Base-by-base conservation (phyloP, 2,329 filamentous ascomycete genomes). In the Trichophyton benhamiae region DNA sequence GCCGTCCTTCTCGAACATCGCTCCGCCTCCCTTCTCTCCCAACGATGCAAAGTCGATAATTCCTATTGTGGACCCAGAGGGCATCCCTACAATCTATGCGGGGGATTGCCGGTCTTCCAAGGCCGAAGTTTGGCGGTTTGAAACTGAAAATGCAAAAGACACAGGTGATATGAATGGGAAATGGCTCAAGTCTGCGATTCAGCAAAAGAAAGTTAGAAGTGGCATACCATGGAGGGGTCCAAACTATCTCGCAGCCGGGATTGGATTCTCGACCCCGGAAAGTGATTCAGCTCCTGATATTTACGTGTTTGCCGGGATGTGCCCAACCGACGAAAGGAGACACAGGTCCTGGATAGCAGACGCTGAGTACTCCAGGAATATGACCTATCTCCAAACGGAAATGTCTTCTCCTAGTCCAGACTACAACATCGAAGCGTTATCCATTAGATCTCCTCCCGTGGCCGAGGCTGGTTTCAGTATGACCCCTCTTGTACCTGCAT, bases 281-380 rank as follows among this genome's bases (percentile, higher is more conserved):
- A 61, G 46, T 17, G 15, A 36, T 17, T 42, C 63, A 33, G 58
- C 44, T 11, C 81, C 83, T 0, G 78, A 78, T 9, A 75, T 87
- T 20, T 95, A 91, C 70, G 77, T 86, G 5, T 96, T 95, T 73
- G 92, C 91, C 41, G 92, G 92, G 66, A 95, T 96, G 90, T 97
- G 92, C 68, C 86, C 87, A 3, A 74, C 70, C 27, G 67, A 69
- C 2, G 72, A 72, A 6, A 70, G 72, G n/a, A 72, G 76, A 20
- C 70, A 74, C 17, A 69, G 75, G 5, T 78, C 78, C 33, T 91
- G 89, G 86, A 83, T 88, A 64, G 81, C 82, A 1, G 72, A 79
- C 8, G 89, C 87, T 9, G 82, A 84, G 46, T 97, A 96, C 72
- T 91, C 89, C 1, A 90, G 90, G 69, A 77, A 80, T 20, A 91